Evolutionary conservation across 164 flowering plant genomes (phyloP).

Genomic region (Buxus sempervirens): DNA sequence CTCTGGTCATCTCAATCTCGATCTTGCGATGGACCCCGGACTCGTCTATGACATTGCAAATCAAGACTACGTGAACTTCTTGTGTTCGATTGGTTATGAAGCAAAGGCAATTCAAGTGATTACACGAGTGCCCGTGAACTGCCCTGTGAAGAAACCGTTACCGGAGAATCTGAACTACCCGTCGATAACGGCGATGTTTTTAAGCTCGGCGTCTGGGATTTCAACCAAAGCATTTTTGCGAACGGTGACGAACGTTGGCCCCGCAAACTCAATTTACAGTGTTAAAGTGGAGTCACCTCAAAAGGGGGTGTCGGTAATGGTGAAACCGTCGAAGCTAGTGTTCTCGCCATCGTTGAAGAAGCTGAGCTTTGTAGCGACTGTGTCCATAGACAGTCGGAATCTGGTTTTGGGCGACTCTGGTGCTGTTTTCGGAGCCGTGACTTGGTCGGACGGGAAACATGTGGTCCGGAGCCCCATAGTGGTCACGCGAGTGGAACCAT

Average conservation of each 20-base stretch:
- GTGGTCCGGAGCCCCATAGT: conserved; percentile 79
- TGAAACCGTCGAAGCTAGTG: conserved; percentile 57
- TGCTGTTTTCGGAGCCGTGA: conserved; percentile 61
- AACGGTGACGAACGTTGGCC: conserved; percentile 74
- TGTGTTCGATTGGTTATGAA: conserved; percentile 64
- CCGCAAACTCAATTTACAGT: conserved; percentile 48
- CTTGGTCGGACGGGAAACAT: conserved; percentile 84
- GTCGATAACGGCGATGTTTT: conserved; percentile 52
- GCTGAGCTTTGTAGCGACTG: conserved; percentile 51
- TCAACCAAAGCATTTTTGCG: conserved; percentile 48
- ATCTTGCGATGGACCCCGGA: conserved; percentile 74
- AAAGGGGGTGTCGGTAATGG: conserved; percentile 59
- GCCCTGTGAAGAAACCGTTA: conserved; percentile 39
- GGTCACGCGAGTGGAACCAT: conserved; percentile 50
- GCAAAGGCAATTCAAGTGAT: conserved; percentile 63
- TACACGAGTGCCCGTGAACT: conserved; percentile 41
- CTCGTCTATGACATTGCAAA: conserved; percentile 56
- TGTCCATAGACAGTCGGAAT: conserved; percentile 41
- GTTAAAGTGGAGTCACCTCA: conserved; percentile 38
- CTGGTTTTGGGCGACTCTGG: conserved; percentile 57
- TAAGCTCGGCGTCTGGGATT: conserved; percentile 24
- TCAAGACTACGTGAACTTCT: conserved; percentile 53
- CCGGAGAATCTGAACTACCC: conserved; percentile 84
- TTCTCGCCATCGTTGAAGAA: conserved; percentile 46
- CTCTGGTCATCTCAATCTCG: conserved; percentile 62